A percentile compares a stretch with the other conserved stretches of the same genome.
These are phyloP conservation scores for Xylariaceae sp. DNA, from an alignment of 2,329 filamentous ascomycete species.

Conservation along the genomic window DNA sequence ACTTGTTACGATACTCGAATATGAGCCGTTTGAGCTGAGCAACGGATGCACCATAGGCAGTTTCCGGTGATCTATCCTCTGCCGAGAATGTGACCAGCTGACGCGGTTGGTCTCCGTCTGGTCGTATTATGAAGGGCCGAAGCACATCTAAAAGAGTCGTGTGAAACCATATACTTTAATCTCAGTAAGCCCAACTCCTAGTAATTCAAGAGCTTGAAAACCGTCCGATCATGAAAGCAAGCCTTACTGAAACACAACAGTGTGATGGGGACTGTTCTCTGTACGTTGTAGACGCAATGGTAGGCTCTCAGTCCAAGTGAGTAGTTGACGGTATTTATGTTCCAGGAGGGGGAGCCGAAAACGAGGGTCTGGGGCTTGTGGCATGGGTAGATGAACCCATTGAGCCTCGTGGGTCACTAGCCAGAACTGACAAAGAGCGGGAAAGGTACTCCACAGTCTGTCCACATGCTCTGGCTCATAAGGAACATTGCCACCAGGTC, in stretches of 20 bases:
- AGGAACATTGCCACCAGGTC: not conserved
- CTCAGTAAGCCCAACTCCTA: not conserved
- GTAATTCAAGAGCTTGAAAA: not conserved
- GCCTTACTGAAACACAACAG: conserved; percentile 36
- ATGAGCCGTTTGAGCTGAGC: conserved; percentile 37
- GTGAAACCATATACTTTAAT: conserved; percentile 39
- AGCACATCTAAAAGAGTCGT: conserved; percentile 36
- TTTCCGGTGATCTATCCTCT: conserved; percentile 26
- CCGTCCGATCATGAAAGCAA: not conserved
- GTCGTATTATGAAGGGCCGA: conserved; percentile 25
- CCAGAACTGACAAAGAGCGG: conserved; percentile 35
- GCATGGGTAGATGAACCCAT: conserved; percentile 27
- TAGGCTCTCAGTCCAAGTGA: conserved; percentile 35
- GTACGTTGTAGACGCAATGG: conserved; percentile 24
- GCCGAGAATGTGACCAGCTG: conserved; percentile 31
- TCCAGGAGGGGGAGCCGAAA: conserved; percentile 30
- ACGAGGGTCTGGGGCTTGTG: conserved; percentile 11
- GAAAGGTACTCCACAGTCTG: conserved; percentile 25
- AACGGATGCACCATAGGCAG: conserved; percentile 33
- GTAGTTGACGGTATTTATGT: conserved; percentile 36
- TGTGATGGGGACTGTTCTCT: conserved; percentile 31
- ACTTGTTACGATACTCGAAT: conserved; percentile 32
- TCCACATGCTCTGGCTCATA: not conserved
- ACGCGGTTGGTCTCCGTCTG: not conserved
- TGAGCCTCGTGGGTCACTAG: conserved; percentile 32